Conservation (phyloP, 768 basidiomycete genomes). For the Suillus subalutaceus region DNA sequence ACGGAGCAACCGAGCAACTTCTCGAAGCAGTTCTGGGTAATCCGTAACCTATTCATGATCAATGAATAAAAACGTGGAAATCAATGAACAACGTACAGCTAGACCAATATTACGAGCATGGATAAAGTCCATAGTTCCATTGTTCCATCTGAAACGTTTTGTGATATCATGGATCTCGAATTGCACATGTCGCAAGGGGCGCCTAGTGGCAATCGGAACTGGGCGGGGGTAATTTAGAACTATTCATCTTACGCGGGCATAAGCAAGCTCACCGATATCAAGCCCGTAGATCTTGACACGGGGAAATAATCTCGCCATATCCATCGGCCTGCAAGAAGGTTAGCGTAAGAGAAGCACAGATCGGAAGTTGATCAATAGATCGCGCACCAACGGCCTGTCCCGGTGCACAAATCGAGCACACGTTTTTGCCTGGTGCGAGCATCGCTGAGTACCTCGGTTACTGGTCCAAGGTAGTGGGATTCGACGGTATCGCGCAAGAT, state of each 20-base stretch:
- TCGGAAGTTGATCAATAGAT: slow-evolving; percentile 21
- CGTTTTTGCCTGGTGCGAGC: slow-evolving; percentile 45
- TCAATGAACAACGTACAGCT: slow-evolving; percentile 48
- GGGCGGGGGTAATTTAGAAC: slow-evolving; percentile 18
- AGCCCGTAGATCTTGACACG: slow-evolving; percentile 67
- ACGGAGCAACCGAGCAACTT: slow-evolving; percentile 65
- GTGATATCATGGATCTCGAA: slow-evolving; percentile 73
- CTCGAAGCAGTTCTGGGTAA: slow-evolving; percentile 54
- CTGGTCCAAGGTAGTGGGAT: slow-evolving; percentile 63
- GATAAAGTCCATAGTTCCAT: slow-evolving; percentile 64
- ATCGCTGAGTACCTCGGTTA: slow-evolving; percentile 50
- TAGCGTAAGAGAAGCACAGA: slow-evolving; percentile 18
- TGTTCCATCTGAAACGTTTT: slow-evolving; percentile 49
- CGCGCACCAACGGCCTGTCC: slow-evolving; percentile 71
- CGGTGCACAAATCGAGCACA: slow-evolving; percentile 77
- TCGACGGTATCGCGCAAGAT: slow-evolving; percentile 54
- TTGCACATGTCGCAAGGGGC: slow-evolving; percentile 59
- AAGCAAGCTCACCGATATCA: slow-evolving; percentile 66
- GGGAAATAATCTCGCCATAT: slow-evolving; percentile 71
- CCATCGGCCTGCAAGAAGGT: slow-evolving; percentile 59
- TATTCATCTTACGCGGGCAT: slow-evolving; percentile 13
- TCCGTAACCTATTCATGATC: slow-evolving; percentile 50
- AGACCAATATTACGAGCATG: slow-evolving; percentile 64
- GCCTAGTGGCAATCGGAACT: slow-evolving; percentile 76
- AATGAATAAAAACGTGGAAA: slow-evolving; percentile 16